These are phyloP conservation scores for Sporothrix pallida DNA, from an alignment of 2,329 filamentous ascomycete species.

Conservation along the genomic window DNA sequence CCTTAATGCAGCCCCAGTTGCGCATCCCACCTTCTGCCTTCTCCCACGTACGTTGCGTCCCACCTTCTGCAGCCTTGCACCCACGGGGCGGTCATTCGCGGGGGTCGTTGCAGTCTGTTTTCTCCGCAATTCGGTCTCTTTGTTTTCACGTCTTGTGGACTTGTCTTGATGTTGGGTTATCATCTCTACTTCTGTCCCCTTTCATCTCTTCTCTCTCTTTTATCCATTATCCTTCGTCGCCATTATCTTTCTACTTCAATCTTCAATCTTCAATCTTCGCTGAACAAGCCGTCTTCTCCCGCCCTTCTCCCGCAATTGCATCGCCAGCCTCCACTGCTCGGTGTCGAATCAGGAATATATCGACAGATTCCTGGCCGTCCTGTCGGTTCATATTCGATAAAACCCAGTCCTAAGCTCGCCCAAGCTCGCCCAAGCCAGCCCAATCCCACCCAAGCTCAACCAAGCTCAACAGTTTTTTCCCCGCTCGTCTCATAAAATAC, in stretches of 20 bases:
- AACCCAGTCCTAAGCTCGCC: neutral
- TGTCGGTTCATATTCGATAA: neutral
- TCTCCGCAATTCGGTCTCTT: constrained; percentile 4
- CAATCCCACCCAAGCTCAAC: neutral
- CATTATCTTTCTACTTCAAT: constrained; percentile 2
- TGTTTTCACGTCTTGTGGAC: neutral
- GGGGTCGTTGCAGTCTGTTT: neutral
- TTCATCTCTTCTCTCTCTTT: neutral
- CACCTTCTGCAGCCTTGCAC: constrained; percentile 23
- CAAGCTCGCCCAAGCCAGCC: neutral
- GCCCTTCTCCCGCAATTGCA: neutral
- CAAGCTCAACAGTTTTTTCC: constrained; percentile 19
- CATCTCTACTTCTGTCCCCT: neutral
- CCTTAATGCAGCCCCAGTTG: constrained; percentile 9
- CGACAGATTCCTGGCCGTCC: constrained; percentile 1
- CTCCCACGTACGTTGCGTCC: constrained; percentile 15
- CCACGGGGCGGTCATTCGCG: neutral
- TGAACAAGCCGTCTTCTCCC: neutral
- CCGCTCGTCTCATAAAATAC: constrained; percentile 12
- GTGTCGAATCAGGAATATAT: constrained; percentile 12
- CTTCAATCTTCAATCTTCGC: neutral
- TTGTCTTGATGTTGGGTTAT: neutral
- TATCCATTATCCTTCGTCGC: neutral
- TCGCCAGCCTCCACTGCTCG: neutral
- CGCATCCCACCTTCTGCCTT: constrained; percentile 22